phyloP scores from a whole-genome alignment of 2,329 filamentous ascomycete genomes.

The Epichloe sibirici region DNA sequence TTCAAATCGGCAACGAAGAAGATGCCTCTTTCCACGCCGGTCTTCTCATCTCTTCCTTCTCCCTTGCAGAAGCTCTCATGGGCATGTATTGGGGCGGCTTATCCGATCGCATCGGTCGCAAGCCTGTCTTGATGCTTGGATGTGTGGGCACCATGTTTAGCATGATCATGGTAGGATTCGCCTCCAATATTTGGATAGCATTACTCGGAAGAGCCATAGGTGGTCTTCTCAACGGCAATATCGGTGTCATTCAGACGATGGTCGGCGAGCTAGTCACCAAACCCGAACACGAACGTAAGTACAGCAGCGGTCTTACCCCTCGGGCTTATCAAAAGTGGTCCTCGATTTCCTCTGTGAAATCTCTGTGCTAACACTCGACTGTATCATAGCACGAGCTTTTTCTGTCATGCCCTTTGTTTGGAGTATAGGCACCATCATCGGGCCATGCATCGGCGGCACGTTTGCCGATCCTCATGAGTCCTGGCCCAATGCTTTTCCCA shows the following conservation, averaged over 20 bases:
- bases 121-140: conserved; percentile 72
- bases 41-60: conserved; percentile 76
- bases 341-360: background rate
- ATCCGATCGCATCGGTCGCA: conserved; percentile 72
- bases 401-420: conserved; percentile 92
- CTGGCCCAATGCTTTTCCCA: conserved; percentile 60
- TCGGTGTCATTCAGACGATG: conserved; percentile 86
- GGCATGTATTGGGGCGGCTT: conserved; percentile 81
- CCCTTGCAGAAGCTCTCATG: conserved; percentile 68
- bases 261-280: conserved; percentile 77
- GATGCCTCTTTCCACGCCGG: conserved; percentile 84
- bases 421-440: conserved; percentile 81
- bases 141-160: conserved; percentile 74
- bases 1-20: conserved; percentile 56
- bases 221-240: conserved; percentile 80
- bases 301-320: background rate
- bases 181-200: conserved; percentile 74
- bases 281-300: conserved; percentile 75
- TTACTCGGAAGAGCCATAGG: conserved; percentile 64
- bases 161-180: conserved; percentile 71
- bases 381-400: conserved; percentile 58
- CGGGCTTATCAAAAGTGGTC: too few relatives aligned
- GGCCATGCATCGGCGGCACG: conserved; percentile 75
- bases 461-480: conserved; percentile 68
- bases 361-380: conserved; percentile 8